Evolutionary conservation across 2,329 filamentous ascomycete species (phyloP).

Genomic region (Microcyclosporella mali): DNA sequence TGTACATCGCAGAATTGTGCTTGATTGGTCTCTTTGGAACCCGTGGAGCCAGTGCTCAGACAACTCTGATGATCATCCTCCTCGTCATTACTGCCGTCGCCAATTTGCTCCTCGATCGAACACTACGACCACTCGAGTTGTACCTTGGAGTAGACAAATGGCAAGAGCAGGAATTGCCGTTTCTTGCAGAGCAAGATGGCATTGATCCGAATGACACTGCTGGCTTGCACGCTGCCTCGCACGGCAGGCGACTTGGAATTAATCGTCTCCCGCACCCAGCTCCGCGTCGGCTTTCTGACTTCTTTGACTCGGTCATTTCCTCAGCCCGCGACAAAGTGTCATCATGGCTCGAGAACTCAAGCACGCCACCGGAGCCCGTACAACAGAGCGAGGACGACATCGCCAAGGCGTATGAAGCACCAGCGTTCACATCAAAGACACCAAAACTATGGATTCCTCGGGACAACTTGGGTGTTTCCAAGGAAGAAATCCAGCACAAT

Average conservation of each 20-base stretch:
- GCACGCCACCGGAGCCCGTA: constrained; percentile 16
- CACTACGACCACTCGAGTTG: constrained; percentile 27
- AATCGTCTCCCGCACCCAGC: constrained; percentile 20
- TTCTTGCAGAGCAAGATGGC: constrained; percentile 27
- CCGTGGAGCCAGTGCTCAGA: constrained; percentile 35
- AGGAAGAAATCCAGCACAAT: constrained; percentile 38
- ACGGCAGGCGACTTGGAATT: constrained; percentile 27
- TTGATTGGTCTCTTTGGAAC: constrained; percentile 42
- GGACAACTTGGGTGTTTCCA: constrained; percentile 40
- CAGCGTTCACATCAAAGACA: constrained; percentile 38
- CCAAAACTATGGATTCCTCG: constrained; percentile 43
- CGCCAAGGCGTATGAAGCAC: constrained; percentile 40
- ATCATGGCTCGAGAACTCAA: constrained; percentile 18
- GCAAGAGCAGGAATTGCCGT: constrained; percentile 25
- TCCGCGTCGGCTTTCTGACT: constrained; percentile 22
- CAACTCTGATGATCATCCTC: constrained; percentile 39
- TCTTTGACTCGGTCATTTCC: constrained; percentile 28
- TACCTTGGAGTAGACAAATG: constrained; percentile 30
- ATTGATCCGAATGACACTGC: constrained; percentile 23
- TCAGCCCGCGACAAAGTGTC: constrained; percentile 18
- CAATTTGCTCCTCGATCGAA: constrained; percentile 28
- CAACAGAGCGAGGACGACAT: constrained; percentile 25
- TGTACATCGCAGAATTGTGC: constrained; percentile 45
- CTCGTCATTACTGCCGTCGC: constrained; percentile 32
- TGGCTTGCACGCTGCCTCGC: constrained; percentile 27